Conservation (phyloP, 2,329 filamentous ascomycete genomes). For the Pyrenochaeta sp. region DNA sequence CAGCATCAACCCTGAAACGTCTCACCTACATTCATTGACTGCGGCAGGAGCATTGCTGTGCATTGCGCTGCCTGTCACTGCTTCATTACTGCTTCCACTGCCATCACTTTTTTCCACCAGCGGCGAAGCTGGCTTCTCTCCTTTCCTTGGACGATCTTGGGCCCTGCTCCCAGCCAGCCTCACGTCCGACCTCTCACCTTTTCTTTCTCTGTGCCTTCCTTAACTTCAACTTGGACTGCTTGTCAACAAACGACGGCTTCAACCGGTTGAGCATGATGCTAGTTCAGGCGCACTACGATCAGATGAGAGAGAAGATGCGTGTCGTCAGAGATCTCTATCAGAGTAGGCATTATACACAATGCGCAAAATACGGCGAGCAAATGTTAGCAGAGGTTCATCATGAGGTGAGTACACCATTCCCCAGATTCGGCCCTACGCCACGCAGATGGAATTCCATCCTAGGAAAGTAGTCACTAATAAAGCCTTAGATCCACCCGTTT, state of each 20-base stretch:
- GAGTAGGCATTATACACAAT: slow-evolving; percentile 48
- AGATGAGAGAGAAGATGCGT: slow-evolving; percentile 35
- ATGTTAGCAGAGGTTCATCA: slow-evolving; percentile 29
- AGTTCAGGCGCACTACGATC: slow-evolving; percentile 24
- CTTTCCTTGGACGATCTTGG: slow-evolving; percentile 9
- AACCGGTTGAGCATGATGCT: slow-evolving; percentile 16
- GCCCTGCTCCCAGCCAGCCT: slow-evolving; percentile 8
- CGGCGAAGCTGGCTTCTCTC: slow-evolving; percentile 13
- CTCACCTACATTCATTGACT: not conserved
- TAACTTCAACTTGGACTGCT: slow-evolving; percentile 10
- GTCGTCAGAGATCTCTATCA: slow-evolving; percentile 43
- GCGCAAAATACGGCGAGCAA: slow-evolving; percentile 36
- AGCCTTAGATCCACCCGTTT: slow-evolving; percentile 43
- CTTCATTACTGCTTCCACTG: not conserved
- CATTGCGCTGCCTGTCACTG: not conserved
- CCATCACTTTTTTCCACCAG: not conserved
- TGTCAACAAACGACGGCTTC: slow-evolving; percentile 4
- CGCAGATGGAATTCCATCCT: too few relatives aligned
- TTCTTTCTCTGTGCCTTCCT: slow-evolving; percentile 5
- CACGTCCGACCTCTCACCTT: slow-evolving; percentile 5
- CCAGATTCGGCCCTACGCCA: not conserved
- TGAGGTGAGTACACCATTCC: slow-evolving; percentile 23
- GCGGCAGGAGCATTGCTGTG: slow-evolving; percentile 6
- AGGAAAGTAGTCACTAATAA: not conserved
- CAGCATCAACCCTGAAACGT: slow-evolving; percentile 10